A percentile compares a stretch with the other conserved stretches of the same genome.
Conservation (phyloP, 2,329 filamentous ascomycete species). For the Colletotrichum viniferum region DNA sequence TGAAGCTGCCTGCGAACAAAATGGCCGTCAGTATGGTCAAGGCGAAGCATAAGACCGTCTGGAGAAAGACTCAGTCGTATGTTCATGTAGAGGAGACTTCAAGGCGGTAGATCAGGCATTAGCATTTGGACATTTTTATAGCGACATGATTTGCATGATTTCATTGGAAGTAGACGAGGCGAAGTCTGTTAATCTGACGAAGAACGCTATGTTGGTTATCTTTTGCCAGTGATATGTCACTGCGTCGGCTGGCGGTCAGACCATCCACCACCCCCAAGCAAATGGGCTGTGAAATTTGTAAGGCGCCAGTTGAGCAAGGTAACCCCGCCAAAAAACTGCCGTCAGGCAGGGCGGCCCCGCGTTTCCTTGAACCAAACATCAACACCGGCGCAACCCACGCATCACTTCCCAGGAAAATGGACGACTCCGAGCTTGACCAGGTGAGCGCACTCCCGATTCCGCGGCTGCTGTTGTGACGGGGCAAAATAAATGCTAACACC, state of each 20-base stretch:
- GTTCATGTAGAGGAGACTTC: conserved; percentile 41
- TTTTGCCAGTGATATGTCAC: not conserved
- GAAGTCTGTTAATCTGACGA: not conserved
- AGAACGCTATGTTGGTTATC: not conserved
- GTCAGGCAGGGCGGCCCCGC: conserved; percentile 16
- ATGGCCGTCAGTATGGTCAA: conserved; percentile 75
- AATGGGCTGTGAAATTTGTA: not conserved
- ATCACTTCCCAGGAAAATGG: conserved; percentile 33
- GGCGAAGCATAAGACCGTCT: conserved; percentile 58
- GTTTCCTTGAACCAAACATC: conserved; percentile 15
- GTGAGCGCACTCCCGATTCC: conserved; percentile 22
- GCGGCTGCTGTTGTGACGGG: not conserved
- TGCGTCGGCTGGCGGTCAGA: not conserved
- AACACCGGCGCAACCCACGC: not conserved
- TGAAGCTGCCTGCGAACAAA: conserved; percentile 75
- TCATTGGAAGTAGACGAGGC: not conserved
- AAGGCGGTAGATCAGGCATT: not conserved
- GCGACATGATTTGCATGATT: conserved; percentile 3
- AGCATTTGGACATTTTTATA: not conserved
- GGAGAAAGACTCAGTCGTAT: conserved; percentile 34
- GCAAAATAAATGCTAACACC: not conserved
- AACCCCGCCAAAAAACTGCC: conserved; percentile 22
- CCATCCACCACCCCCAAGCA: not conserved
- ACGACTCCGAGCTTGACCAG: conserved; percentile 49
- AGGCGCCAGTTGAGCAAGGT: not conserved